Evolutionary conservation across 1,139 yeast genomes (phyloP).

Genomic region (Yamadazyma songkhlaensis): DNA sequence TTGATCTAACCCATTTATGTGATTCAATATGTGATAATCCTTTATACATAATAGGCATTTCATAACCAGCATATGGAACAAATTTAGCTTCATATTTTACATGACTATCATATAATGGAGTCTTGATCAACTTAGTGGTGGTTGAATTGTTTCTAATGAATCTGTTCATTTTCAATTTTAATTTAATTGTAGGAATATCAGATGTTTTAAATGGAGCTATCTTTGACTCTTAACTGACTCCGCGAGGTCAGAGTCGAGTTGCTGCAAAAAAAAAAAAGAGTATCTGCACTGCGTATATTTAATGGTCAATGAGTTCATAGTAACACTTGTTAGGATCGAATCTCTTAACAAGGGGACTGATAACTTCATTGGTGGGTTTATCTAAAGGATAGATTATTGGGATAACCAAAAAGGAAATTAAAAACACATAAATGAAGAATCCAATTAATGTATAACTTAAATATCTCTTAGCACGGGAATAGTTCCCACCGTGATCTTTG

Average conservation of each 20-base stretch:
- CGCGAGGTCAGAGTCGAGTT: not conserved
- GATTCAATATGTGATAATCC: constrained; percentile 86
- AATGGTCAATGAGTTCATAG: no score
- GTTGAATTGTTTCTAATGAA: constrained; percentile 26
- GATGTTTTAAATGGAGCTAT: constrained; percentile 1
- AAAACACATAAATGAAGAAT: constrained; percentile 3
- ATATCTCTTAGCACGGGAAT: not conserved
- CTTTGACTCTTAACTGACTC: constrained; percentile 1
- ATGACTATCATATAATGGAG: constrained; percentile 84
- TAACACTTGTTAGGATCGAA: no score
- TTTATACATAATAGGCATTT: constrained; percentile 89
- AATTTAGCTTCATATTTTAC: constrained; percentile 77
- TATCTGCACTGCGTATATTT: no score
- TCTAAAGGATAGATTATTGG: constrained; percentile 2
- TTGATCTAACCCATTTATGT: constrained; percentile 87
- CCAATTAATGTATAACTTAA: constrained; percentile 5
- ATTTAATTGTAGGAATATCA: not conserved
- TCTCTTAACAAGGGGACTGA: not conserved
- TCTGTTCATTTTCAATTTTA: constrained; percentile 16
- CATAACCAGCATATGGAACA: constrained; percentile 94
- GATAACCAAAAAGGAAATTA: constrained; percentile 5
- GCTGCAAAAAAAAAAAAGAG: not conserved
- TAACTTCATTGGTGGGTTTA: not conserved
- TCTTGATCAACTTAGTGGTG: constrained; percentile 41
- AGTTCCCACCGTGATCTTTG: constrained; percentile 3